Percentiles rank a stretch among this genome's conserved stretches.
Conservation (phyloP, 768 basidiomycete genomes). For the Glaciozyma martinii region DNA sequence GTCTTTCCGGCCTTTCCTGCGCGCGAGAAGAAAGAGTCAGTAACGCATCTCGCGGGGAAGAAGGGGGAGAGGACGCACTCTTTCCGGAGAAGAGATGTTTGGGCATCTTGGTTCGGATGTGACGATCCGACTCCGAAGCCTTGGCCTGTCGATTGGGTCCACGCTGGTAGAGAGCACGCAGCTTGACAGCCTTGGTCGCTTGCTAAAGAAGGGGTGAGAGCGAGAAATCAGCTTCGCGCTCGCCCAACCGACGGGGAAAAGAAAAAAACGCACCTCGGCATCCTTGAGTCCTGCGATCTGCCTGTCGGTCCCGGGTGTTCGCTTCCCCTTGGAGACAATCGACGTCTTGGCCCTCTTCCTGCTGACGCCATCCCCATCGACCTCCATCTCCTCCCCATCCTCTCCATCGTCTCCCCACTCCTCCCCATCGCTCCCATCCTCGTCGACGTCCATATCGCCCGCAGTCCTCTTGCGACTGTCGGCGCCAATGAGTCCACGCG, state of each 20-base stretch:
- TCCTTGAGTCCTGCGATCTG: conserved; percentile 16
- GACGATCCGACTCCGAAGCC: conserved; percentile 81
- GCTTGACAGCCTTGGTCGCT: conserved; percentile 64
- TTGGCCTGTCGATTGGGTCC: conserved; percentile 78
- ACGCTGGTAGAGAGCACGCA: conserved; percentile 80
- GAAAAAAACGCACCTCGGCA: conserved; percentile 14
- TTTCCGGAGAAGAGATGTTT: conserved; percentile 81
- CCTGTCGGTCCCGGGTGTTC: conserved; percentile 26
- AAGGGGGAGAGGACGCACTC: conserved; percentile 43
- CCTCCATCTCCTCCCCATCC: conserved; percentile 41
- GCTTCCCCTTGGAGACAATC: conserved; percentile 32
- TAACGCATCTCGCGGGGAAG: not conserved
- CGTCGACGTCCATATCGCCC: conserved; percentile 43
- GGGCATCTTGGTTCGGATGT: conserved; percentile 49
- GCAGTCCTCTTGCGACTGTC: conserved; percentile 55
- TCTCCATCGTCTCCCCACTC: conserved; percentile 32
- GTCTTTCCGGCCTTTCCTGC: conserved; percentile 60
- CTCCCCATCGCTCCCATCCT: conserved; percentile 21
- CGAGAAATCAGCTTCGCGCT: conserved; percentile 6
- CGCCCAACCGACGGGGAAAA: not conserved
- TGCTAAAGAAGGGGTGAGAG: conserved; percentile 48
- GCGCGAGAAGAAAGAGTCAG: not conserved
- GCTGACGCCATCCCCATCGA: conserved; percentile 33
- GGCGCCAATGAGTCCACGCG: conserved; percentile 43
- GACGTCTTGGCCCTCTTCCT: conserved; percentile 28